phyloP scores from a whole-genome alignment of 805 yeast genomes.

The Yarrowia porcina region DNA sequence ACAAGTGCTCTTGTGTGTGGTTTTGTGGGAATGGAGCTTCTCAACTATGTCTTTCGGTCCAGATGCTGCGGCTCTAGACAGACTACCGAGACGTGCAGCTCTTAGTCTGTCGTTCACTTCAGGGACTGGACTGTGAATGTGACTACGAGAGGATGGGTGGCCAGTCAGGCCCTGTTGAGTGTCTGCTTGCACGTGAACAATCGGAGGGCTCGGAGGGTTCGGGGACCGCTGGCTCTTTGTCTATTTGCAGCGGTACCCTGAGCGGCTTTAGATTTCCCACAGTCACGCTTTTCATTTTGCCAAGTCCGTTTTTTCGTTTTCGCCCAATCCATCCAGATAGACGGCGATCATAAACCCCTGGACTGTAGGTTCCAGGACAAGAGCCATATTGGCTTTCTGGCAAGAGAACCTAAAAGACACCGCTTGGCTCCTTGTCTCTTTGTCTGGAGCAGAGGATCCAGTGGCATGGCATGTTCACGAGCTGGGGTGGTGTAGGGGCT shows the following conservation, averaged over 20 bases:
- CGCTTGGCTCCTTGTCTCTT: not conserved
- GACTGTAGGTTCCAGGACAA: slow-evolving; percentile 1
- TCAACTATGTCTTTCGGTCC: too few relatives aligned
- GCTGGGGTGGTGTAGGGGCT: too few relatives aligned
- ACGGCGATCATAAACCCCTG: slow-evolving; percentile 3
- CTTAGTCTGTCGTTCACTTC: not conserved
- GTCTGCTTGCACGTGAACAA: not conserved
- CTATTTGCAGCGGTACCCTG: not conserved
- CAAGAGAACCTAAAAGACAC: not conserved
- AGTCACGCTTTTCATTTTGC: not conserved
- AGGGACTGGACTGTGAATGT: not conserved
- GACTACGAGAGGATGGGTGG: too few relatives aligned
- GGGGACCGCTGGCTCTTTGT: not conserved
- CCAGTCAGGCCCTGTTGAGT: too few relatives aligned
- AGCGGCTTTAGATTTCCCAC: not conserved
- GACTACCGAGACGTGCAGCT: too few relatives aligned
- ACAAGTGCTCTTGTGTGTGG: too few relatives aligned
- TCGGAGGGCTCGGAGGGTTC: slow-evolving; percentile 7
- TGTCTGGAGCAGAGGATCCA: too few relatives aligned
- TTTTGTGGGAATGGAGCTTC: too few relatives aligned
- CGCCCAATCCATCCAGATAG: not conserved
- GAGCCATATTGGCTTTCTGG: not conserved
- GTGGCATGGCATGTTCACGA: too few relatives aligned
- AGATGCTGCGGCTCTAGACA: too few relatives aligned
- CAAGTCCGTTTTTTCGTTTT: not conserved